Evolutionary conservation across 2,329 filamentous ascomycete genomes (phyloP).

Genomic region (Xylariaceae sp.): DNA sequence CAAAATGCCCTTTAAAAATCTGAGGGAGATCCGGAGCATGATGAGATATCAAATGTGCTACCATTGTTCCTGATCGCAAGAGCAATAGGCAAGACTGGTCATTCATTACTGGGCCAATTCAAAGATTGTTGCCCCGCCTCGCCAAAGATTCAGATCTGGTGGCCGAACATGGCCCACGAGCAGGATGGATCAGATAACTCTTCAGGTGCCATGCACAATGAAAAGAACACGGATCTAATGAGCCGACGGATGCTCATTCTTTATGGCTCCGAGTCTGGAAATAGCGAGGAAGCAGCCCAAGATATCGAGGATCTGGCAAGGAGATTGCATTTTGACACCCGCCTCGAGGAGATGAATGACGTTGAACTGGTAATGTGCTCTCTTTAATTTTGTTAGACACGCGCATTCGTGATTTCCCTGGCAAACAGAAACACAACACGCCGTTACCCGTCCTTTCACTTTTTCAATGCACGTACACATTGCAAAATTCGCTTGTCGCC

Average conservation of each 20-base stretch:
- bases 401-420: background rate
- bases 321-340: slow-evolving; percentile 74
- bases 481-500: background rate
- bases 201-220: slow-evolving; percentile 9
- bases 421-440: background rate
- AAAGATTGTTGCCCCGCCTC: background rate
- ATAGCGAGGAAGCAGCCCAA: slow-evolving; percentile 85
- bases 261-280: slow-evolving; percentile 94
- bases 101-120: background rate
- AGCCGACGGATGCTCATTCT: slow-evolving; percentile 62
- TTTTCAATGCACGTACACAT: background rate
- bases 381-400: background rate
- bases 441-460: background rate
- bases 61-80: too few relatives aligned
- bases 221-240: slow-evolving; percentile 21
- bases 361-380: slow-evolving; percentile 65
- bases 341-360: slow-evolving; percentile 73
- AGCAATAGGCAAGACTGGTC: too few relatives aligned
- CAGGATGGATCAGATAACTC: slow-evolving; percentile 4
- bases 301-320: slow-evolving; percentile 74
- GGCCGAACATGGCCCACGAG: slow-evolving; percentile 18
- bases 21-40: too few relatives aligned
- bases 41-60: too few relatives aligned
- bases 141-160: too few relatives aligned
- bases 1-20: too few relatives aligned